Percentiles rank a stretch among this genome's conserved stretches.
Conservation (phyloP, 306 rosid genomes). For the Quercus agrifolia region DNA sequence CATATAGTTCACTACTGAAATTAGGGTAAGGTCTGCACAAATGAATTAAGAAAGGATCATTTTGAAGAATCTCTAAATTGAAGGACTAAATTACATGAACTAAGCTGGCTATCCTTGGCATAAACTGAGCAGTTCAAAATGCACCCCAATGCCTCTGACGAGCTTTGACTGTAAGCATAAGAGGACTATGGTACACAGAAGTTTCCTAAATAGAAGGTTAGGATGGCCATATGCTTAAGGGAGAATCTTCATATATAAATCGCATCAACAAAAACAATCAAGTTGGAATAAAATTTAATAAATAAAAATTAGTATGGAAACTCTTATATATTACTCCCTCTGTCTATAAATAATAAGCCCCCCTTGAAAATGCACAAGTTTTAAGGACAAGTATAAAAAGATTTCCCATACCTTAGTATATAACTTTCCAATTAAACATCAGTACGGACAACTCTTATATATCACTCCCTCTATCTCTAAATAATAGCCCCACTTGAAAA, state of each 20-base stretch:
- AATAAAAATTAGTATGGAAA: neutral
- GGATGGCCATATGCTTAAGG: neutral
- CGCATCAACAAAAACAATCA: neutral
- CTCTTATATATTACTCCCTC: neutral
- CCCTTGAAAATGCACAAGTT: no score
- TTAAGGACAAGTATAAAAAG: no score
- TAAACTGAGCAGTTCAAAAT: neutral
- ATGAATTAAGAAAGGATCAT: neutral
- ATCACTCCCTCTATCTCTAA: no score
- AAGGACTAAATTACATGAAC: neutral
- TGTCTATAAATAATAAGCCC: no score
- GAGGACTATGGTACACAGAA: neutral
- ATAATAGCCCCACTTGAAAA: no score
- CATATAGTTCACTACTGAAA: neutral
- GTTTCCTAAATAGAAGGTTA: neutral
- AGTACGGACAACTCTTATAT: no score
- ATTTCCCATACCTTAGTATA: no score
- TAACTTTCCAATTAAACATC: no score
- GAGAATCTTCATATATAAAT: neutral
- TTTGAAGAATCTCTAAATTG: neutral
- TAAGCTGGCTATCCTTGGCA: neutral
- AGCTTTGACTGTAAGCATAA: neutral
- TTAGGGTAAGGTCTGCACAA: neutral
- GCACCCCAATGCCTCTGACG: neutral
- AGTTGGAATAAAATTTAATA: neutral